Evolutionary conservation across 148 eudicot species (phyloP), one percentile per base, ranked within the genome.

Genomic region (Persicaria tinctoria): DNA sequence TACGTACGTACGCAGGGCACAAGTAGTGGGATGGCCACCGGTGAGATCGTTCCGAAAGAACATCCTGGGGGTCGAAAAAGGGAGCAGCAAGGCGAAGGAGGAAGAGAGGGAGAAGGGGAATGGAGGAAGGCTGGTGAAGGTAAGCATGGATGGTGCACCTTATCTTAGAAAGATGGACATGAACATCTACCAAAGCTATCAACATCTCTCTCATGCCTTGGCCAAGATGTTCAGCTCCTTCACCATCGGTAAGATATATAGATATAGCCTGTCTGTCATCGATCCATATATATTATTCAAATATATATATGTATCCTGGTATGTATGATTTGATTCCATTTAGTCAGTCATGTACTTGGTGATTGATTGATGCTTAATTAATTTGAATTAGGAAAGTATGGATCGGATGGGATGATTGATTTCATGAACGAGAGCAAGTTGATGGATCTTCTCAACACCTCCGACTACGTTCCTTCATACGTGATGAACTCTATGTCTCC

Each of bases 1-100:
- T 20, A 20, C 23, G 23, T 20, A 20, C 27, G 27, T 23, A 23
- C 27, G 18, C 73, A 91, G 97, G 94, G 85, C 89, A 80, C 94
- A 89, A 73, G 90, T 91, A 0, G 92, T 91, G 78, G 97, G 97
- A 9, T 91, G 97, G 94, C 97, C 97, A 73, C 97, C 97, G n/a
- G 97, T 91, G 23, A 74, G 94, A 70, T 82, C 92, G 27, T 88
- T 72, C 84, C 84, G 97, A 41, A 91, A 91, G 82, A 91, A 89
- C 77, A 84, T 86, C 48, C 20, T 92, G 82, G 77, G 90, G 32
- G 87, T 80, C 69, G 87, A 90, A 50, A 50, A 50, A 14, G 83
- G 83, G 85, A 83, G 74, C 75, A 46, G 78, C 68, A 8, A 27
- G 69, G 76, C 77, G 62, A 8, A 27, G 69, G 76, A 38, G 56